phyloP scores from a whole-genome alignment of 2,329 filamentous ascomycete genomes.

The Phaeosphaeria sp. region DNA sequence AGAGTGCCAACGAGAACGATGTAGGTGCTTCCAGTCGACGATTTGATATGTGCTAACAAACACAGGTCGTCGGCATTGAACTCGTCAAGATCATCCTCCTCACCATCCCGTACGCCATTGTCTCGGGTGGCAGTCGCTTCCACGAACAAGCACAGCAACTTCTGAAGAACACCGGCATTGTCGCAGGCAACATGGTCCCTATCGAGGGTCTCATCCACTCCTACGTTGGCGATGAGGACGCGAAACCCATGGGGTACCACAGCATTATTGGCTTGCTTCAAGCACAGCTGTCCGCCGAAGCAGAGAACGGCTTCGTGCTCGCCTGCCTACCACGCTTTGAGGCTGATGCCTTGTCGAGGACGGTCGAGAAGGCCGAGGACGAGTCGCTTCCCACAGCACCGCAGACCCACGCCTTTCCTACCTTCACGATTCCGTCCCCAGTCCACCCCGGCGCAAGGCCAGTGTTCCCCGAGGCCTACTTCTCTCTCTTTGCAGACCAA shows the following conservation, averaged over 20 bases:
- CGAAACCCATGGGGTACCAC: slow-evolving; percentile 68
- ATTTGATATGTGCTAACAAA: slow-evolving; percentile 15
- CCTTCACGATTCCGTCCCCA: slow-evolving; percentile 75
- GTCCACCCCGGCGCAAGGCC: slow-evolving; percentile 76
- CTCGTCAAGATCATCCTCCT: slow-evolving; percentile 96
- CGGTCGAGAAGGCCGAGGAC: slow-evolving; percentile 60
- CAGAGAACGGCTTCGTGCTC: slow-evolving; percentile 76
- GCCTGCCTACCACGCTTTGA: slow-evolving; percentile 66
- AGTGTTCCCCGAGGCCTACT: slow-evolving; percentile 90
- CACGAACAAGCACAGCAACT: slow-evolving; percentile 77
- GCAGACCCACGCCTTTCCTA: slow-evolving; percentile 77
- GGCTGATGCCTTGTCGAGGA: slow-evolving; percentile 56
- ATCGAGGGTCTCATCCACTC: slow-evolving; percentile 88
- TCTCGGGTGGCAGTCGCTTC: slow-evolving; percentile 47
- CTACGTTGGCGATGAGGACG: slow-evolving; percentile 70
- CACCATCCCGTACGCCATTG: slow-evolving; percentile 85
- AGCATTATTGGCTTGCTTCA: slow-evolving; percentile 85
- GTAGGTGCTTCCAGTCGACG: slow-evolving; percentile 60
- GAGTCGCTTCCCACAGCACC: slow-evolving; percentile 59
- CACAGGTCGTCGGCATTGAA: slow-evolving; percentile 71
- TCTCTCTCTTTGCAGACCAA: slow-evolving; percentile 89
- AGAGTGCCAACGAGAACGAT: slow-evolving; percentile 92
- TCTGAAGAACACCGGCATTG: slow-evolving; percentile 93
- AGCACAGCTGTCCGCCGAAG: slow-evolving; percentile 81
- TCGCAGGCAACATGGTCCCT: slow-evolving; percentile 85